Evolutionary conservation across 2,329 filamentous ascomycete genomes (phyloP).

Genomic region (Dactylonectria macrodidyma): DNA sequence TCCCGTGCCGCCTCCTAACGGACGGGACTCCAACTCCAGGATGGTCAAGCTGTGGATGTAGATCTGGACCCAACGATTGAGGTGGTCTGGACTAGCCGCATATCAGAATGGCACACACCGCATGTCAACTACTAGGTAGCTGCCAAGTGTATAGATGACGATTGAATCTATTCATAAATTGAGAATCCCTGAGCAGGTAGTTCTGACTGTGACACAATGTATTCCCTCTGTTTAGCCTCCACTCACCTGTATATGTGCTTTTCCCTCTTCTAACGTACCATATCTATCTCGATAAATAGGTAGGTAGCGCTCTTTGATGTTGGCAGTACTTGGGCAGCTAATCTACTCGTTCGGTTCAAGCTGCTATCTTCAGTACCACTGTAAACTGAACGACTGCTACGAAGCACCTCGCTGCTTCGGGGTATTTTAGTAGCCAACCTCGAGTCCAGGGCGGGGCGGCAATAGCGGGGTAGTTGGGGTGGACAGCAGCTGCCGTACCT

Average conservation of each 20-base stretch:
- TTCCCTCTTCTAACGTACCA: no score
- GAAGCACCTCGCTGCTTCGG: slow-evolving; percentile 24
- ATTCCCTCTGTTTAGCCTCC: neutral
- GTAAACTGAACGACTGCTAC: neutral
- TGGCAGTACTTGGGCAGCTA: no score
- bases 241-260: no score
- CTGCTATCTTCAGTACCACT: no score
- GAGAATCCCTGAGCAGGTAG: neutral
- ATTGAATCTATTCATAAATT: slow-evolving; percentile 66
- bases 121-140: slow-evolving; percentile 37
- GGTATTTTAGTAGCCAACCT: slow-evolving; percentile 19
- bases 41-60: slow-evolving; percentile 49
- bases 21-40: slow-evolving; percentile 45
- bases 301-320: no score
- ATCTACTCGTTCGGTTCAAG: no score
- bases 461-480: slow-evolving; percentile 26
- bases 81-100: slow-evolving; percentile 53
- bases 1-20: slow-evolving; percentile 34
- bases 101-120: slow-evolving; percentile 43
- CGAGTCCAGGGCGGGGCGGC: slow-evolving; percentile 25
- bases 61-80: slow-evolving; percentile 47
- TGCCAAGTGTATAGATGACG: slow-evolving; percentile 62
- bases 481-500: slow-evolving; percentile 14
- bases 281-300: no score
- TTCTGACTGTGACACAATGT: neutral